A percentile compares a stretch with the other conserved stretches of the same genome.
phyloP scores from a whole-genome alignment of 371 early-diverging fungal species.

The Mortierella sp. region DNA sequence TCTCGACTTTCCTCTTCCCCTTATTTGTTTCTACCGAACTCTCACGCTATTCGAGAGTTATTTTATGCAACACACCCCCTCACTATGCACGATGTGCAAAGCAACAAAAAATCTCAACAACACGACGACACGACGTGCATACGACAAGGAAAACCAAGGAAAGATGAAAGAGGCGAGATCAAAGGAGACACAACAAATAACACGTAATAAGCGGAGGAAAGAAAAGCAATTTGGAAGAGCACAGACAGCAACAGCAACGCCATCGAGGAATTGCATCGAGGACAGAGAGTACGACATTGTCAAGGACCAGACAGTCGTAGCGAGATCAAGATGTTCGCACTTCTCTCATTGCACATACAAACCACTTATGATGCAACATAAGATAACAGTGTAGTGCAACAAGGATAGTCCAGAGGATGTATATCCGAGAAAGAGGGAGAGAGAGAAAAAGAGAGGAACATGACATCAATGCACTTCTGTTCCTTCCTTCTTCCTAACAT shows the following conservation, averaged over 20 bases:
- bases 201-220: not conserved
- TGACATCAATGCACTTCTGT: not conserved
- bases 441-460: not conserved
- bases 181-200: not conserved
- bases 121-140: not conserved
- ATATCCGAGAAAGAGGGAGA: not conserved
- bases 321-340: not conserved
- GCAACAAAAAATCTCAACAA: not conserved
- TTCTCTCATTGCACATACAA: not conserved
- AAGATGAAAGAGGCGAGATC: not conserved
- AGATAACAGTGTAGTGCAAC: not conserved
- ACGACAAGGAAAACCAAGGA: not conserved
- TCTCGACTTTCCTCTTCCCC: not conserved
- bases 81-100: not conserved
- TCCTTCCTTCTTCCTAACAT: not conserved
- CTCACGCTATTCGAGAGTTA: not conserved
- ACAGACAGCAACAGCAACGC: slow-evolving; percentile 1
- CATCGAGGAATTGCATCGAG: not conserved
- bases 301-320: not conserved
- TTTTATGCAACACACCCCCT: slow-evolving; percentile 5
- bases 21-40: not conserved
- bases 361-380: slow-evolving; percentile 8
- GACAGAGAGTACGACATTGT: not conserved
- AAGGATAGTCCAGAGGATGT: not conserved
- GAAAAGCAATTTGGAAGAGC: not conserved